These are phyloP conservation scores for Typha latifolia DNA, from an alignment of 176 grass and related monocot genomes.

Conservation along the genomic window DNA sequence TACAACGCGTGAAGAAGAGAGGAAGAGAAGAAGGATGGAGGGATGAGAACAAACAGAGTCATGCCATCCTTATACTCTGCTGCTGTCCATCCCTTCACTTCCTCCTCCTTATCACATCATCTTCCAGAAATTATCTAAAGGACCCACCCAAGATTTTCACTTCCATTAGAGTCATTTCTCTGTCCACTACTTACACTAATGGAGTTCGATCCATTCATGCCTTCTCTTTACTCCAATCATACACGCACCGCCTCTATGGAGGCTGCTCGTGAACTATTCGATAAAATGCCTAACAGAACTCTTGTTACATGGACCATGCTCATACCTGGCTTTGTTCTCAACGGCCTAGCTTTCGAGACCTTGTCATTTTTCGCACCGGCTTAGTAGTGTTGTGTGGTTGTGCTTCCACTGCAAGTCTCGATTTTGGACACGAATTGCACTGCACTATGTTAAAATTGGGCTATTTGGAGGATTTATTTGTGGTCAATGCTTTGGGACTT, in stretches of 20 bases:
- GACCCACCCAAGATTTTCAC: slow-evolving; percentile 21
- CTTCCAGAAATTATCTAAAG: slow-evolving; percentile 3
- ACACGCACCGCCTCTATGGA: slow-evolving; percentile 39
- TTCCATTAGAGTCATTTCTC: not conserved
- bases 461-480: slow-evolving; percentile 37
- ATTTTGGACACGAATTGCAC: slow-evolving; percentile 39
- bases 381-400: slow-evolving; percentile 45
- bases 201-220: not conserved
- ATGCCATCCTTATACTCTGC: not conserved
- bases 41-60: no score
- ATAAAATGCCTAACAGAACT: slow-evolving; percentile 29
- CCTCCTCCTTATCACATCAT: slow-evolving; percentile 22
- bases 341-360: slow-evolving; percentile 38
- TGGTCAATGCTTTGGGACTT: slow-evolving; percentile 47
- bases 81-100: slow-evolving; percentile 8
- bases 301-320: slow-evolving; percentile 45
- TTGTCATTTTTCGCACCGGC: slow-evolving; percentile 36
- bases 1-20: no score
- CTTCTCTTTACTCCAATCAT: slow-evolving; percentile 27
- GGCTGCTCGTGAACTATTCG: slow-evolving; percentile 37
- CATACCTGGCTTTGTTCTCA: slow-evolving; percentile 52
- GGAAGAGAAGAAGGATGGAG: no score
- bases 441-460: slow-evolving; percentile 22
- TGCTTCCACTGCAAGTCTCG: slow-evolving; percentile 28
- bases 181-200: not conserved